Conservation (phyloP, 495 filamentous ascomycete genomes). For the Aspergillus haitiensis region DNA sequence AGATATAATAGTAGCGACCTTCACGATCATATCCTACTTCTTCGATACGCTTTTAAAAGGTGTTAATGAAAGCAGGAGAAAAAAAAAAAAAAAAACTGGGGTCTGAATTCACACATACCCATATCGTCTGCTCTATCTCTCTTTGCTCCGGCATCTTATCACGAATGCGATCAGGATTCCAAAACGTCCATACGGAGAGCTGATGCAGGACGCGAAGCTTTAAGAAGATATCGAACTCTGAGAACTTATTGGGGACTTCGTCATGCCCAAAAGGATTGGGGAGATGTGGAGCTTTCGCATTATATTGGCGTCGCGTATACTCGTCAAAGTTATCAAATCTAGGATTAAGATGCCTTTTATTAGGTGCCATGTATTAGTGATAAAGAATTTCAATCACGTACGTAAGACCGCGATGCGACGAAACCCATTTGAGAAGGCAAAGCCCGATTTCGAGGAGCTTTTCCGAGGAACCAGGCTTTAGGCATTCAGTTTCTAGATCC, state of each 20-base stretch:
- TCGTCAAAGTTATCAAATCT: conserved; percentile 92
- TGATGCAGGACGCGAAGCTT: conserved; percentile 91
- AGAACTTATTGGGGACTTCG: conserved; percentile 69
- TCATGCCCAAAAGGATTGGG: conserved; percentile 85
- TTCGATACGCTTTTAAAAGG: conserved; percentile 73
- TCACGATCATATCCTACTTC: conserved; percentile 84
- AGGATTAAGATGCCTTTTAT: not conserved
- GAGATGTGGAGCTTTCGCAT: conserved; percentile 70
- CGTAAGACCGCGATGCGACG: conserved; percentile 89
- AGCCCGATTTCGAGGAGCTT: conserved; percentile 81
- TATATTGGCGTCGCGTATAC: conserved; percentile 87
- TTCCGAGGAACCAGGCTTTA: conserved; percentile 71
- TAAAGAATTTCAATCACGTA: conserved; percentile 46
- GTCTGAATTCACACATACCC: conserved; percentile 58
- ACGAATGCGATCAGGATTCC: conserved; percentile 78
- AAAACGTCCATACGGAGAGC: conserved; percentile 86
- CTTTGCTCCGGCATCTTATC: conserved; percentile 82
- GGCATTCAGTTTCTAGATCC: conserved; percentile 87
- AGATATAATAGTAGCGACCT: conserved; percentile 81
- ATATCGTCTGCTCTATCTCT: conserved; percentile 76
- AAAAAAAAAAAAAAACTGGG: too few relatives aligned
- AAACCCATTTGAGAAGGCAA: conserved; percentile 85
- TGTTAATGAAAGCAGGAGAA: conserved; percentile 4
- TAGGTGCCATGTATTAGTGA: not conserved
- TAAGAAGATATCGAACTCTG: conserved; percentile 77